A percentile compares a stretch with the other conserved stretches of the same genome.
Evolutionary conservation across 345 rosid species (phyloP).

Genomic region (Geranium brycei): DNA sequence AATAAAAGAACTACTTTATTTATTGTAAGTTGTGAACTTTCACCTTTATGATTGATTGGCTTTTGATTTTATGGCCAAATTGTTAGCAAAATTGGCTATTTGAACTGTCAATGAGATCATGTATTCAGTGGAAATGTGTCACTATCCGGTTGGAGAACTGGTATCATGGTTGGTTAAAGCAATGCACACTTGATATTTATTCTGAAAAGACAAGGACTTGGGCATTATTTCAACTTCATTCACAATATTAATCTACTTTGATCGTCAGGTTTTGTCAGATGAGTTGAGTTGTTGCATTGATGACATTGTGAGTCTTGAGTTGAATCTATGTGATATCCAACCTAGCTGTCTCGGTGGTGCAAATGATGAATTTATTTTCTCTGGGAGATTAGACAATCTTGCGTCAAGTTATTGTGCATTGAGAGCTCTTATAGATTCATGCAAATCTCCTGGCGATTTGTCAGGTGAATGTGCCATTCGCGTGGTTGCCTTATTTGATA

Average conservation of each 20-base stretch:
- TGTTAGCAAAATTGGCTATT: too few species aligned
- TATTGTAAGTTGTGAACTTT: background rate
- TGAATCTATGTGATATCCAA: constrained; percentile 90
- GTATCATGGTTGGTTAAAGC: too few species aligned
- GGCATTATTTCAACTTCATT: background rate
- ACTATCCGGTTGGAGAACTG: too few species aligned
- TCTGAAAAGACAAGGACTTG: too few species aligned
- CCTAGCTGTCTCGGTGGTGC: constrained; percentile 97
- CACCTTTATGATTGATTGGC: background rate
- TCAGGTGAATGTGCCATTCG: constrained; percentile 55
- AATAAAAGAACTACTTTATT: background rate
- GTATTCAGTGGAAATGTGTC: too few species aligned
- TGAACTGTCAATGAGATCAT: too few species aligned
- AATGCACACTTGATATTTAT: too few species aligned
- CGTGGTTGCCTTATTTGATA: constrained; percentile 90
- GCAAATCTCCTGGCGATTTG: constrained; percentile 31
- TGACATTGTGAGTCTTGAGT: constrained; percentile 69
- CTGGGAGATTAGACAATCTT: constrained; percentile 94
- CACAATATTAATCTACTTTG: background rate
- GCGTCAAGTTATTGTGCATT: constrained; percentile 83
- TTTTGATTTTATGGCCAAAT: too few species aligned
- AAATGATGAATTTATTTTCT: constrained; percentile 73
- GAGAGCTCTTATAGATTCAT: constrained; percentile 83
- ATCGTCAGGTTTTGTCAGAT: constrained; percentile 55
- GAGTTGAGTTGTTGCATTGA: constrained; percentile 50